A percentile compares a stretch with the other conserved stretches of the same genome.
These are phyloP conservation scores for Podochytrium sp. DNA, from an alignment of 192 early-diverging fungal genomes.

Conservation along the genomic window DNA sequence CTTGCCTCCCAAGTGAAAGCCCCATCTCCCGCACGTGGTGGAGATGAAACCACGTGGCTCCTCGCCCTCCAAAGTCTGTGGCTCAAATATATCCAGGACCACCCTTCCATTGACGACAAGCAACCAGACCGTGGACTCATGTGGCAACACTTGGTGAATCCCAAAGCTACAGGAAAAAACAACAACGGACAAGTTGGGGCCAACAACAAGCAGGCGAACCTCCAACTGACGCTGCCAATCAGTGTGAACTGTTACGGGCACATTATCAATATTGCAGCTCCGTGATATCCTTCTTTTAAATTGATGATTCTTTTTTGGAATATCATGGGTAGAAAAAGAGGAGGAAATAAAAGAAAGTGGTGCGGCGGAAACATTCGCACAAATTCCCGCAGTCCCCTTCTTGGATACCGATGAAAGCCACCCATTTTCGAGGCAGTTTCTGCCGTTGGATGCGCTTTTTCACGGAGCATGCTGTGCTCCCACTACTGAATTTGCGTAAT, in stretches of 20 bases:
- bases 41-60: neutral
- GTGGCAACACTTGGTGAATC: slow-evolving; percentile 24
- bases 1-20: neutral
- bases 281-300: too few species aligned
- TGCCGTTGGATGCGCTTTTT: too few species aligned
- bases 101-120: neutral
- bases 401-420: too few species aligned
- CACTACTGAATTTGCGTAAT: too few species aligned
- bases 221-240: neutral
- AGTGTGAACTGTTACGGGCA: slow-evolving; percentile 3
- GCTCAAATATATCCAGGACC: neutral
- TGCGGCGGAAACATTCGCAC: too few species aligned
- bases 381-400: too few species aligned
- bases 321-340: too few species aligned
- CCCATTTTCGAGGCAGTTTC: too few species aligned
- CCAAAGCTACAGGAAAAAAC: neutral
- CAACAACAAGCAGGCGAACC: slow-evolving; percentile 2
- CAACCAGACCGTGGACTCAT: slow-evolving; percentile 12
- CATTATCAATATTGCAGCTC: slow-evolving; percentile 8
- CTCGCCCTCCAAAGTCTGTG: neutral
- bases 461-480: too few species aligned
- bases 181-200: slow-evolving; percentile 10
- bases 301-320: too few species aligned
- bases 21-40: neutral
- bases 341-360: too few species aligned